Evolutionary conservation across 352 stramenopile genomes (phyloP).

Genomic region (Phytophthora hibernalis): DNA sequence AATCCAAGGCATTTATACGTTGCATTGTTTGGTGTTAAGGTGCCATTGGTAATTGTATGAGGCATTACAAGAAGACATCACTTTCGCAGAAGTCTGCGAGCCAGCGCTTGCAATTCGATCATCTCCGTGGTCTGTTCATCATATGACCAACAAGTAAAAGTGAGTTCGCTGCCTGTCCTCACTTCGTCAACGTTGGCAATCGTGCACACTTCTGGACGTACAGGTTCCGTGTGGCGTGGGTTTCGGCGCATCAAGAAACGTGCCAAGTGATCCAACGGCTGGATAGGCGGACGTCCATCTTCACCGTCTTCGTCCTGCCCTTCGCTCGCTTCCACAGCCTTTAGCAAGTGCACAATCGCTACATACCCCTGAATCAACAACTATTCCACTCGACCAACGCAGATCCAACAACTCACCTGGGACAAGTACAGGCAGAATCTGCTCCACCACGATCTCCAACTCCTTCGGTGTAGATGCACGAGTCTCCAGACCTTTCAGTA

Average conservation of each 20-base stretch:
- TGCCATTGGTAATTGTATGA: background rate
- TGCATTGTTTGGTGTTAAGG: background rate
- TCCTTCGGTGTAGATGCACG: constrained; percentile 41
- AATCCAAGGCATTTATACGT: constrained; percentile 1
- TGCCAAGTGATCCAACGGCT: constrained; percentile 71
- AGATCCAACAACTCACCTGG: constrained; percentile 41
- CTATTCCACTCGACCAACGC: background rate
- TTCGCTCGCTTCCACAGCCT: constrained; percentile 53
- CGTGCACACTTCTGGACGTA: constrained; percentile 29
- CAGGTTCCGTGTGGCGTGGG: constrained; percentile 54
- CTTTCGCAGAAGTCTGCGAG: constrained; percentile 44
- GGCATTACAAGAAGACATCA: constrained; percentile 15
- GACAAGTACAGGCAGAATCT: constrained; percentile 63
- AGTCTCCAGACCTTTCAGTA: constrained; percentile 47
- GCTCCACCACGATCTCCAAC: constrained; percentile 59
- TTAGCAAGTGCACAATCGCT: constrained; percentile 66
- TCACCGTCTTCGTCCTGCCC: constrained; percentile 47
- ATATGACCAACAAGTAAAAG: background rate
- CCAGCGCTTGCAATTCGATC: constrained; percentile 44
- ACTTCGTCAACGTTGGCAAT: background rate
- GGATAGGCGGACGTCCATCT: constrained; percentile 45
- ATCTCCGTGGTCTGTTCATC: constrained; percentile 37
- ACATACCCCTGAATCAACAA: background rate
- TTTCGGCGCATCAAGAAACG: constrained; percentile 76
- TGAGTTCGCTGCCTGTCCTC: background rate